A percentile compares a stretch with the other conserved stretches of the same genome.
Evolutionary conservation across 1,284 basidiomycete genomes (phyloP).

Genomic region (Microbotryum scabiosae): DNA sequence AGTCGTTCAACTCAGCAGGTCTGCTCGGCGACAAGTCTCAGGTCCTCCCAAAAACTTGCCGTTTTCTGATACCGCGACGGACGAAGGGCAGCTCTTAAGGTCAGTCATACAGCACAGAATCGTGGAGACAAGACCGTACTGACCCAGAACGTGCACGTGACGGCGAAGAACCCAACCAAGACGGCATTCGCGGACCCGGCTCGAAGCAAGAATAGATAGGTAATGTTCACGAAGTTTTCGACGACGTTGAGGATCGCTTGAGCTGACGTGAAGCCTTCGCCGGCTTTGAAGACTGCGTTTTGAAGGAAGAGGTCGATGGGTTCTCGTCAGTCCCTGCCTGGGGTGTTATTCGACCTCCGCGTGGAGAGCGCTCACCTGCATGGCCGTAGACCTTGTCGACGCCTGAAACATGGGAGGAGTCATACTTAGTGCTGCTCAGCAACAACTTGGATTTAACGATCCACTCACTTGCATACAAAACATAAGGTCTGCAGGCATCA

Average conservation of each 20-base stretch:
- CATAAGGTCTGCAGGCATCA: too few species aligned
- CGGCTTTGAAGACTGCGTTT: slow-evolving; percentile 47
- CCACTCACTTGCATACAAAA: too few species aligned
- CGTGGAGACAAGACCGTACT: slow-evolving; percentile 1
- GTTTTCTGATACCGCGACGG: not conserved
- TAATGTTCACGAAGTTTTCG: slow-evolving; percentile 62
- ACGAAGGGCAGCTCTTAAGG: not conserved
- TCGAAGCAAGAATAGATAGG: slow-evolving; percentile 67
- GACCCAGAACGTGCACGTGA: slow-evolving; percentile 58
- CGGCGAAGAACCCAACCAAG: slow-evolving; percentile 63
- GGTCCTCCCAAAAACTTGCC: not conserved
- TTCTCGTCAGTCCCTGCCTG: too few species aligned
- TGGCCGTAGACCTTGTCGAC: too few species aligned
- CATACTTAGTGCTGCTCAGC: too few species aligned
- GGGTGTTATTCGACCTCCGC: too few species aligned
- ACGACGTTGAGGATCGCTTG: slow-evolving; percentile 68
- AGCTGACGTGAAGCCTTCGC: slow-evolving; percentile 61
- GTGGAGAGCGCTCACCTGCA: too few species aligned
- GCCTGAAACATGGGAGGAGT: too few species aligned
- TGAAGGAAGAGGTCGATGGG: slow-evolving; percentile 47
- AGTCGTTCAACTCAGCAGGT: too few species aligned
- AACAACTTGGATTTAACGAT: too few species aligned
- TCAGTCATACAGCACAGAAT: not conserved
- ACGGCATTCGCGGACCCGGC: slow-evolving; percentile 50
- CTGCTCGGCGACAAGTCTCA: too few species aligned